Evolutionary conservation across 2,329 filamentous ascomycete species (phyloP).

Genomic region (Didymella arachidicola): DNA sequence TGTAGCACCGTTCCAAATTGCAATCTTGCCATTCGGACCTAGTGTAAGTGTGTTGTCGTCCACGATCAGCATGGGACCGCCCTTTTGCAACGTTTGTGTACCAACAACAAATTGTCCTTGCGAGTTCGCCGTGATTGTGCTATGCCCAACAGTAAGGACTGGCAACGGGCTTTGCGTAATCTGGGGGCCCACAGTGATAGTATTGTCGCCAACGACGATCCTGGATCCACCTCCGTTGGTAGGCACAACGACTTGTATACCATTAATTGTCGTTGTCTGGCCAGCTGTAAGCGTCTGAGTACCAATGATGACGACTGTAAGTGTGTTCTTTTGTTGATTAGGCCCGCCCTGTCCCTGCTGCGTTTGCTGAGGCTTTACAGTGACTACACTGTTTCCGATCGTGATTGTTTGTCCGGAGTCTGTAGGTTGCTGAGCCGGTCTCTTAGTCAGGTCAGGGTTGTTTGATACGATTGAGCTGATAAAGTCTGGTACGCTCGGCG

Average conservation of each 20-base stretch:
- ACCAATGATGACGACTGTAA: constrained; percentile 36
- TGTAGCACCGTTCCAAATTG: constrained; percentile 49
- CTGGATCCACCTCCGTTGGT: constrained; percentile 30
- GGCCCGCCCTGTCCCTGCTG: constrained; percentile 23
- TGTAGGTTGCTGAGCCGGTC: constrained; percentile 15
- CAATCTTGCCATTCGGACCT: constrained; percentile 46
- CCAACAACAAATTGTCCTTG: constrained; percentile 47
- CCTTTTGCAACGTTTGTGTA: constrained; percentile 44
- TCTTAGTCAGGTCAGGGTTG: constrained; percentile 20
- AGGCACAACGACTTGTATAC: constrained; percentile 41
- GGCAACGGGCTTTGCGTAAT: constrained; percentile 27
- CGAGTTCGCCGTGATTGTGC: constrained; percentile 42
- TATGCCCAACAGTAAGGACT: constrained; percentile 38
- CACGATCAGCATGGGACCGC: constrained; percentile 47
- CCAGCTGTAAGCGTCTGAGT: constrained; percentile 41
- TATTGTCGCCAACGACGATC: constrained; percentile 42
- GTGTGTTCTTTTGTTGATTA: constrained; percentile 21
- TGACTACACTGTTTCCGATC: constrained; percentile 34
- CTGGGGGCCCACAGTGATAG: constrained; percentile 30
- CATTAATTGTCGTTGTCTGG: constrained; percentile 42
- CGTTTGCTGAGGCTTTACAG: constrained; percentile 26
- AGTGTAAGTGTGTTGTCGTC: constrained; percentile 48
- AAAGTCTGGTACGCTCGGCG: constrained; percentile 24
- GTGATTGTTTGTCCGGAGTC: constrained; percentile 24
- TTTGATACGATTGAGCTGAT: constrained; percentile 27